phyloP scores from a whole-genome alignment of 2,329 filamentous ascomycete genomes.

The Fusarium drepaniforme region DNA sequence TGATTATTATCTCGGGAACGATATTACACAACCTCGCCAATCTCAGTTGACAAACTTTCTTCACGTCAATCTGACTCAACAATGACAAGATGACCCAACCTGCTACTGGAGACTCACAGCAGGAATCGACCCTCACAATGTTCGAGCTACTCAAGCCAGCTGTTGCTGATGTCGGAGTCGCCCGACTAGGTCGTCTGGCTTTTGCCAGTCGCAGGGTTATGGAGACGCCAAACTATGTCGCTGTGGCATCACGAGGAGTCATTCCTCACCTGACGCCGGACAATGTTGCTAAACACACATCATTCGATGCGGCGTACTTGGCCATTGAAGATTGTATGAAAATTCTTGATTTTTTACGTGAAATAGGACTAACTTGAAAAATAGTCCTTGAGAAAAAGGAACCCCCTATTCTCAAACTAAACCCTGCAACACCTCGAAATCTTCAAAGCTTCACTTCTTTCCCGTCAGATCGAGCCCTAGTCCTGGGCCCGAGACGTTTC shows the following conservation, averaged over 20 bases:
- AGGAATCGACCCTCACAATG: slow-evolving; percentile 41
- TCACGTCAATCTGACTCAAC: slow-evolving; percentile 1
- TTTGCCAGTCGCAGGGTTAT: slow-evolving; percentile 74
- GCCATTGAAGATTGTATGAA: slow-evolving; percentile 92
- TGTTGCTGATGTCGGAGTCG: slow-evolving; percentile 55
- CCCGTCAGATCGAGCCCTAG: slow-evolving; percentile 71
- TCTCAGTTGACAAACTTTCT: background rate
- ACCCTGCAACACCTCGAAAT: slow-evolving; percentile 60
- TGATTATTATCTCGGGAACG: background rate
- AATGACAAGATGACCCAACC: slow-evolving; percentile 48
- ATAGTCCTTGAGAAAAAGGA: slow-evolving; percentile 67
- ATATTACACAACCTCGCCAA: background rate
- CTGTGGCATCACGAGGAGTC: slow-evolving; percentile 83
- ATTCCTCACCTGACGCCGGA: slow-evolving; percentile 93
- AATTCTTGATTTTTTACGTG: background rate
- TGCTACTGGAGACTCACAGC: slow-evolving; percentile 30
- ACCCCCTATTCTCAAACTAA: slow-evolving; percentile 63
- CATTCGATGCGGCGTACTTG: slow-evolving; percentile 79
- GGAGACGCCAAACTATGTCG: slow-evolving; percentile 86
- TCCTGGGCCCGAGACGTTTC: slow-evolving; percentile 83
- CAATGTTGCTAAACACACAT: slow-evolving; percentile 74
- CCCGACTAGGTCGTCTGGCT: slow-evolving; percentile 76
- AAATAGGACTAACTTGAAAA: slow-evolving; percentile 9
- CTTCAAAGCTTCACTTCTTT: slow-evolving; percentile 84
- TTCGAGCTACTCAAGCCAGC: slow-evolving; percentile 63